Base-by-base conservation (phyloP, 2,329 filamentous ascomycete species). In the Xylariaceae sp. region DNA sequence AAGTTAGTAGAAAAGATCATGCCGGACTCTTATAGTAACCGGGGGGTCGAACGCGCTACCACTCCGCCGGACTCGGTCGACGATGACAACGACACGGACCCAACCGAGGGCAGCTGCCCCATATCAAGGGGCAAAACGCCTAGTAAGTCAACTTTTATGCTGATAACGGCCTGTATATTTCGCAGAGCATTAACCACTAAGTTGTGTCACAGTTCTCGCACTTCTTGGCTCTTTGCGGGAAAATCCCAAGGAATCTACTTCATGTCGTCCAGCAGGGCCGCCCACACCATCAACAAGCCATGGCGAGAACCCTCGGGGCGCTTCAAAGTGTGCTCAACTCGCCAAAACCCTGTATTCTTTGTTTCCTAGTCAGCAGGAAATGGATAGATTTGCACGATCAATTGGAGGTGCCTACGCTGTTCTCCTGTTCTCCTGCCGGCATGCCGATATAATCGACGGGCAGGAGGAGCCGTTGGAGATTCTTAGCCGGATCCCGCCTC, bases 1-100 rank as follows among this genome's bases (percentile, higher is more conserved):
- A 66, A 63, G 44, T 55, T 77, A 0, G 66, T 73, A 40, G 64
- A 70, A n/a, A 64, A 64, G 27, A 61, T 67, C 33, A 50, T 64
- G 38, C 59, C 59, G 2, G 51, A 60, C 25, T 48, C 49, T 55
- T 55, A 56, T 60, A 14, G 48, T 56, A 19, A 8, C 45, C 62
- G 29, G 52, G 49, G 22, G 55, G 56, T 37, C 50, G 12, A 32
- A 16, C 50, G 5, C 50, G 58, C 35, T 50, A 56, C n/a, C 49
- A 51, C 20, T 58, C 61, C 49, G 56, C 57, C 42, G 48, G 52
- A 43, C 42, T 56, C 62, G 40, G 42, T 48, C 45, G 51, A 46
- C 12, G 47, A 44, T 25, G 53, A 57, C 11, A 61, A 61, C 20
- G 60, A 65, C 32, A 40, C 53, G 33, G 50, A 58, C 38, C 50